Conservation (phyloP, 2,329 filamentous ascomycete species). For the Elsinoe australis region DNA sequence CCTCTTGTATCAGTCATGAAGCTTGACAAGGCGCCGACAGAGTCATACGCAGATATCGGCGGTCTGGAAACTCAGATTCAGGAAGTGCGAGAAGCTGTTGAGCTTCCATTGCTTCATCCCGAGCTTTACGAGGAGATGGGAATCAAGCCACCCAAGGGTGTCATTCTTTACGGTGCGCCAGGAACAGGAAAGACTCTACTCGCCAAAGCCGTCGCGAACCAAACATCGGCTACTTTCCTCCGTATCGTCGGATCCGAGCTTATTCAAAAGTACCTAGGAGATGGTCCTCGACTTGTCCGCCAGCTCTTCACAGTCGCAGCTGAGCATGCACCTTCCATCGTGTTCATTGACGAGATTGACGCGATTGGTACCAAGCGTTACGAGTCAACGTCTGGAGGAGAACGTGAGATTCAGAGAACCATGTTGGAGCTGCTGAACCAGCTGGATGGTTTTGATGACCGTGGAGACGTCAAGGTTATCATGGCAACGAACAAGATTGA, state of each 20-base stretch:
- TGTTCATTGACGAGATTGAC: constrained; percentile 99
- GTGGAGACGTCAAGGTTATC: constrained; percentile 97
- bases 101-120: constrained; percentile 86
- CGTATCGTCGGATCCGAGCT: constrained; percentile 95
- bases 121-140: constrained; percentile 99
- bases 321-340: constrained; percentile 92
- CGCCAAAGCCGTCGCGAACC: constrained; percentile 95
- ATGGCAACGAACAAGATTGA: constrained; percentile 99
- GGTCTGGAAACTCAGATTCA: constrained; percentile 93
- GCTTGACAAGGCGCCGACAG: constrained; percentile 94
- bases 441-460: constrained; percentile 96
- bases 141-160: constrained; percentile 98
- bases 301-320: constrained; percentile 95
- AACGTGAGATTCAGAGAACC: constrained; percentile 94
- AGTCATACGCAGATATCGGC: constrained; percentile 97
- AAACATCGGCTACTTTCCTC: constrained; percentile 96
- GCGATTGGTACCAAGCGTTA: constrained; percentile 98
- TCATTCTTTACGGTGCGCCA: constrained; percentile 94
- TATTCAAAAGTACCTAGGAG: constrained; percentile 97
- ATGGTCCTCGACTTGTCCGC: constrained; percentile 86
- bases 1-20: constrained; percentile 98
- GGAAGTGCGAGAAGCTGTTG: constrained; percentile 94
- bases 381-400: constrained; percentile 91
- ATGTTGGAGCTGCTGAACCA: constrained; percentile 99
- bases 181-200: constrained; percentile 95